A percentile compares a stretch with the other conserved stretches of the same genome.
Evolutionary conservation across 805 yeast species (phyloP).

Genomic region (Schwanniomyces pseudopolymorphus): DNA sequence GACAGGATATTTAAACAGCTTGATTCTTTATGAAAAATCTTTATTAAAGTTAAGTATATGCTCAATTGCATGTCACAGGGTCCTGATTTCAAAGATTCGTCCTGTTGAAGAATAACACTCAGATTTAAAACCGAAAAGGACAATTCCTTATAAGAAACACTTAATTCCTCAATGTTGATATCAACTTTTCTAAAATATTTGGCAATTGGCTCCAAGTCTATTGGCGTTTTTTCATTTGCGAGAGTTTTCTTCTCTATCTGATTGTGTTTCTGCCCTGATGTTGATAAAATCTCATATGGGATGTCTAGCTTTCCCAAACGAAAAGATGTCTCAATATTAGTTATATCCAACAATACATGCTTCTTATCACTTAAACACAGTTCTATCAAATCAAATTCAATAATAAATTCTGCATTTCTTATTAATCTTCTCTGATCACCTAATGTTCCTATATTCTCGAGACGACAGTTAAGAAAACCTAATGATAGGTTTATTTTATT

Average conservation of each 20-base stretch:
- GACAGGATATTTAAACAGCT: slow-evolving; percentile 38
- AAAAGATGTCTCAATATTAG: neutral
- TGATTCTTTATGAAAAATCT: slow-evolving; percentile 26
- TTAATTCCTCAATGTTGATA: slow-evolving; percentile 25
- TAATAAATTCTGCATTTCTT: slow-evolving; percentile 22
- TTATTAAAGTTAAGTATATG: slow-evolving; percentile 27
- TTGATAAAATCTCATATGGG: neutral
- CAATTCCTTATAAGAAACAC: slow-evolving; percentile 16
- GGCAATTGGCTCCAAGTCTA: neutral
- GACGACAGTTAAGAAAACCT: slow-evolving; percentile 19
- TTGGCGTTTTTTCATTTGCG: neutral
- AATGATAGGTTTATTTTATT: slow-evolving; percentile 15
- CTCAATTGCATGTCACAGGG: slow-evolving; percentile 5
- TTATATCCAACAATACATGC: neutral
- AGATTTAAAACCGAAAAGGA: slow-evolving; percentile 16
- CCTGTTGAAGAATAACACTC: neutral
- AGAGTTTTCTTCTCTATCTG: neutral
- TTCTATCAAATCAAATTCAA: slow-evolving; percentile 14
- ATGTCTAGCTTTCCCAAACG: neutral
- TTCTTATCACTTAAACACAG: neutral
- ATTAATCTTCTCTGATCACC: slow-evolving; percentile 12
- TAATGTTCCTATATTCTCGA: slow-evolving; percentile 10
- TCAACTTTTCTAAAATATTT: slow-evolving; percentile 7
- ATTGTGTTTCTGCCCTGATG: neutral
- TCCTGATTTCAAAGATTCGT: slow-evolving; percentile 8